Conservation (phyloP, 1,139 yeast species). For the Debaryomyces robertsiae region DNA sequence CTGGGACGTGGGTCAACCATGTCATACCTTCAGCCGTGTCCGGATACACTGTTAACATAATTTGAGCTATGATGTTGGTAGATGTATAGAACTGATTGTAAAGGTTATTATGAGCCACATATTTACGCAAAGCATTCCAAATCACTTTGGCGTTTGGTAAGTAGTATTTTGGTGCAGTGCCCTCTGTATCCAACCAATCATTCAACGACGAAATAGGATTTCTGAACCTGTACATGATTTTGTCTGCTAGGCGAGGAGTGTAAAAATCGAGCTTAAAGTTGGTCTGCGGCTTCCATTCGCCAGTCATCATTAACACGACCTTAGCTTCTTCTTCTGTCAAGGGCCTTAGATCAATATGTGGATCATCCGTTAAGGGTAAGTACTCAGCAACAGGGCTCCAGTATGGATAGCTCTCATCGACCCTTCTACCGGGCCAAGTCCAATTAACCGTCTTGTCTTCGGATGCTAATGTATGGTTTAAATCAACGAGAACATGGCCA, state of each 20-base stretch:
- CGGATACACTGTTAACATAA: slow-evolving; percentile 2
- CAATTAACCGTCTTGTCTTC: slow-evolving; percentile 1
- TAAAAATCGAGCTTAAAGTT: slow-evolving; percentile 3
- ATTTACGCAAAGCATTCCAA: slow-evolving; percentile 3
- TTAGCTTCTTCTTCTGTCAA: slow-evolving; percentile 3
- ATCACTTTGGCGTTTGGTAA: slow-evolving; percentile 3
- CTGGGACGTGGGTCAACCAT: slow-evolving; percentile 4
- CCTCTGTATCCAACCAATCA: slow-evolving; percentile 4
- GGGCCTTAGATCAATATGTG: slow-evolving; percentile 4
- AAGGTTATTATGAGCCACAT: slow-evolving; percentile 2
- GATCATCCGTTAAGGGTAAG: slow-evolving; percentile 1
- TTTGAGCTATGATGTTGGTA: slow-evolving; percentile 1
- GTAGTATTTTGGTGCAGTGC: slow-evolving; percentile 1
- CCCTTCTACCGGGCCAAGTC: slow-evolving; percentile 5
- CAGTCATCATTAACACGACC: slow-evolving; percentile 4
- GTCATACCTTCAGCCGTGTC: slow-evolving; percentile 7
- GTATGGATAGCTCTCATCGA: slow-evolving; percentile 4
- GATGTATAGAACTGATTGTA: slow-evolving; percentile 5
- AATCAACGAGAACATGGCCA: slow-evolving; percentile 5
- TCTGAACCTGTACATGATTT: slow-evolving; percentile 4
- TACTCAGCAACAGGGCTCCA: slow-evolving; percentile 3
- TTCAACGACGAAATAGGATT: slow-evolving; percentile 5
- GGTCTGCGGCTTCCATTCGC: slow-evolving; percentile 6
- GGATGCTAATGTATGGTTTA: background rate
- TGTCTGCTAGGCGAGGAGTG: slow-evolving; percentile 3